A percentile compares a stretch with the other conserved stretches of the same genome.
These are phyloP conservation scores for Sonneratia alba DNA, from an alignment of 345 rosid species.

Conservation along the genomic window DNA sequence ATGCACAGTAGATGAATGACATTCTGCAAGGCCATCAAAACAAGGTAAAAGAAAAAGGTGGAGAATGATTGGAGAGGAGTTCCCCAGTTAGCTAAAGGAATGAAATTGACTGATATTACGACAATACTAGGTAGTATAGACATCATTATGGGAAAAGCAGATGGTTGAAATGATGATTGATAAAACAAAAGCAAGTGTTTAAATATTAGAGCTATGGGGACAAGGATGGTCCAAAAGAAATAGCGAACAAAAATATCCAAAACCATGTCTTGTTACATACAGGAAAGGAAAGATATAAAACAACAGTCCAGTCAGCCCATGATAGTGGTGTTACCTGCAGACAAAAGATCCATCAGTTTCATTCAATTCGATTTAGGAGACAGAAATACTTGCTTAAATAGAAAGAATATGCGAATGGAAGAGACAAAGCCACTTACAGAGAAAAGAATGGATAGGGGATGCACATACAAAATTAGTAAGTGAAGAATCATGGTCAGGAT, in stretches of 20 bases:
- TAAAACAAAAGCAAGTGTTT: not conserved
- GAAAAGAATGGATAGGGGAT: constrained; percentile 80
- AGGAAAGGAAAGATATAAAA: constrained; percentile 92
- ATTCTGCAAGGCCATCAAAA: not conserved
- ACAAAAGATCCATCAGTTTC: constrained; percentile 16
- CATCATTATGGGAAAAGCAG: too few relatives aligned
- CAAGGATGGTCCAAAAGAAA: not conserved
- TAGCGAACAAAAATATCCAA: not conserved
- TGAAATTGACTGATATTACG: too few relatives aligned
- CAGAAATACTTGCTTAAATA: constrained; percentile 1
- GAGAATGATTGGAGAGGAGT: too few relatives aligned
- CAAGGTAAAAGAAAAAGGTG: too few relatives aligned
- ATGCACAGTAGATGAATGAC: not conserved
- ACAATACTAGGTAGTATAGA: too few relatives aligned
- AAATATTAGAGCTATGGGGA: not conserved
- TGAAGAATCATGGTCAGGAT: constrained; percentile 88
- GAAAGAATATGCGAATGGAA: constrained; percentile 6
- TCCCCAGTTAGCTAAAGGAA: too few relatives aligned
- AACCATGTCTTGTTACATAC: constrained; percentile 30
- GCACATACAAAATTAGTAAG: constrained; percentile 68
- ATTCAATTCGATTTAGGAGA: constrained; percentile 7
- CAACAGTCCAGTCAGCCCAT: constrained; percentile 80
- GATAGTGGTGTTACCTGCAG: constrained; percentile 88
- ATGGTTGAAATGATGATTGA: too few relatives aligned
- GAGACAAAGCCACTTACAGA: constrained; percentile 54